Percentiles rank a stretch among this genome's conserved stretches.
phyloP scores from a whole-genome alignment of 148 eudicot species.

The Pharnaceum exiguum region DNA sequence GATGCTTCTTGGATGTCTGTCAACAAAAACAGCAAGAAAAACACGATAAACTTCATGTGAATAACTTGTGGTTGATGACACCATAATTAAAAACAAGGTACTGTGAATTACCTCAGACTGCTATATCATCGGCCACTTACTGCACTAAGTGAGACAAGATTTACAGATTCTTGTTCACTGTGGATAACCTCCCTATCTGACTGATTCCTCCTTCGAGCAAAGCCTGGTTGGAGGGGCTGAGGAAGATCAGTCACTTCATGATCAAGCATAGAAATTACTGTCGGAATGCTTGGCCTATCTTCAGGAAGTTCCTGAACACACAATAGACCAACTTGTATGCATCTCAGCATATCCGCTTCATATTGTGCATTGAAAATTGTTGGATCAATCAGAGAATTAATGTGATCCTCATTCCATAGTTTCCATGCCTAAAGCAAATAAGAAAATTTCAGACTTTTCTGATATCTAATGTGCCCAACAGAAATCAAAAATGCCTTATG shows the following conservation, averaged over 20 bases:
- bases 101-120: too few relatives aligned
- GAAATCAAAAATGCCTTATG: not conserved
- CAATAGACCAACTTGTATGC: slow-evolving; percentile 38
- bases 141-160: not conserved
- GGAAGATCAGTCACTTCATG: slow-evolving; percentile 16
- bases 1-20: too few relatives aligned
- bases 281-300: slow-evolving; percentile 36
- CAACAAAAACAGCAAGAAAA: too few relatives aligned
- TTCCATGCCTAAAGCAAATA: slow-evolving; percentile 44
- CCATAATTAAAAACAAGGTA: too few relatives aligned
- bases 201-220: not conserved
- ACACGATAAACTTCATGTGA: too few relatives aligned
- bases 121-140: slow-evolving; percentile 7
- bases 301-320: slow-evolving; percentile 42
- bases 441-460: not conserved
- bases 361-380: not conserved
- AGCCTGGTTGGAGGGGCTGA: slow-evolving; percentile 29
- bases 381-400: slow-evolving; percentile 17
- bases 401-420: slow-evolving; percentile 32
- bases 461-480: not conserved
- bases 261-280: slow-evolving; percentile 33
- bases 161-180: not conserved
- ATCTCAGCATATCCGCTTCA: slow-evolving; percentile 17
- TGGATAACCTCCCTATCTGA: not conserved
- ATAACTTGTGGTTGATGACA: too few relatives aligned